phyloP scores from a whole-genome alignment of 768 basidiomycete species.

The Macrocybe gigantea region DNA sequence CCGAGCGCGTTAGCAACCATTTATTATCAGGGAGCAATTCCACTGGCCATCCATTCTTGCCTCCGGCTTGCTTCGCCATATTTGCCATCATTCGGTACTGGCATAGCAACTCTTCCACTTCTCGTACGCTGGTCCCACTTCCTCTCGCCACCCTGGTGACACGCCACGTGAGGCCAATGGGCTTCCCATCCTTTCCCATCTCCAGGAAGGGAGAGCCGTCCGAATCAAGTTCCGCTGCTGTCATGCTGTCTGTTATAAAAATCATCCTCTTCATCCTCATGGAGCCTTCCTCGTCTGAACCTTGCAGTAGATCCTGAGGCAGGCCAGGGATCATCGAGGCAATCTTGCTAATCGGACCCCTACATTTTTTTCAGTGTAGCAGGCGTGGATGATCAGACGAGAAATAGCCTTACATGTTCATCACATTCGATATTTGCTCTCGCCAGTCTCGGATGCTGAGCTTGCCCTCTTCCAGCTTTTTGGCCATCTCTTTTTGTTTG shows the following conservation, averaged over 20 bases:
- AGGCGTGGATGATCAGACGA: constrained; percentile 1
- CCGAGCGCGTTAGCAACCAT: constrained; percentile 4
- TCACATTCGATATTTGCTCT: constrained; percentile 95
- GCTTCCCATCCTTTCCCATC: constrained; percentile 75
- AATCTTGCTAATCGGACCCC: constrained; percentile 99
- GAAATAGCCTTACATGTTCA: constrained; percentile 78
- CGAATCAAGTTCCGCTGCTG: constrained; percentile 86
- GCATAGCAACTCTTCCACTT: constrained; percentile 96
- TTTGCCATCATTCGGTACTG: constrained; percentile 99
- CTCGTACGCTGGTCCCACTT: constrained; percentile 89
- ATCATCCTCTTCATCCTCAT: constrained; percentile 95
- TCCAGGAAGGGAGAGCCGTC: constrained; percentile 92
- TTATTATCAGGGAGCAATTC: constrained; percentile 1
- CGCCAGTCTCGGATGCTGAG: constrained; percentile 96
- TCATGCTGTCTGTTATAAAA: constrained; percentile 98
- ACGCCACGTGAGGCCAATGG: constrained; percentile 82
- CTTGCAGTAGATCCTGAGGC: constrained; percentile 84
- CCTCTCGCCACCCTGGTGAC: constrained; percentile 88
- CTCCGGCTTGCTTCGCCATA: constrained; percentile 97
- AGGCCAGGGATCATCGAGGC: constrained; percentile 99
- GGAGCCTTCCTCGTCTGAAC: constrained; percentile 90
- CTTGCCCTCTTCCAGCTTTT: constrained; percentile 96
- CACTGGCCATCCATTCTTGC: constrained; percentile 88
- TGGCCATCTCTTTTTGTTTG: constrained; percentile 96
- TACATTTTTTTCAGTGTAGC: constrained; percentile 22